Evolutionary conservation across 2,329 filamentous ascomycete genomes (phyloP), one percentile per base, ranked within the genome.

Genomic region (Fusarium pilosicola): DNA sequence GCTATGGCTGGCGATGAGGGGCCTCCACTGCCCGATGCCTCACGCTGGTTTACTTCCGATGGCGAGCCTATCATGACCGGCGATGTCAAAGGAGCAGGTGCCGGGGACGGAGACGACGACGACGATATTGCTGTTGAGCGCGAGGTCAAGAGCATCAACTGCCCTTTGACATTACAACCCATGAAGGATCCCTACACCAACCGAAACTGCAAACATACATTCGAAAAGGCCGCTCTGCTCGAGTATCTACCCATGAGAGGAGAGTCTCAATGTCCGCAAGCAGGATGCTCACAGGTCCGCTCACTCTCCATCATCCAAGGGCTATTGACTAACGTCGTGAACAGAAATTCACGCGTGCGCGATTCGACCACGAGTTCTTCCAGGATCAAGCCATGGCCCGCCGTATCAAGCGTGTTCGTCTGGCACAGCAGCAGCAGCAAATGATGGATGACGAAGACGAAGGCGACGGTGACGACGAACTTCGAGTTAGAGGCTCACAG

Each of bases 151-250:
- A 92, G 89, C 79, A 88, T 92, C 38, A 91, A 89, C 75, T 95
- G 93, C 77, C 92, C 92, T 1, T 80, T 95, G 26, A 92, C 92
- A 0, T 84, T 94, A 73, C 84, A 85, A 58, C 84, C 88, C 49
- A 91, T 94, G 84, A 83, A 85, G 46, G 87, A 94, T 59, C 93
- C 93, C 0, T 90, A 89, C 77, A 93, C 88, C 62, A 93, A 89
- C 75, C 83, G 79, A 20, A 88, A 89, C 73, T 95, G 93, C 84
- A 90, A 88, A 62, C 93, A 95, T 80, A 91, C 88, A 0, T 95
- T 94, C 78, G 92, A 95, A 78, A 91, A 89, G 80, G 77, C 80
- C 3, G 89, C 89, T 2, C 91, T 95, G 44, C 65, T 88, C 30
- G 87, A 89, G n/a, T 84, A 84, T 68, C 48, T 91, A 85, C 79